Base-by-base conservation (phyloP, 2,329 filamentous ascomycete species). In the Penicillium sp. region DNA sequence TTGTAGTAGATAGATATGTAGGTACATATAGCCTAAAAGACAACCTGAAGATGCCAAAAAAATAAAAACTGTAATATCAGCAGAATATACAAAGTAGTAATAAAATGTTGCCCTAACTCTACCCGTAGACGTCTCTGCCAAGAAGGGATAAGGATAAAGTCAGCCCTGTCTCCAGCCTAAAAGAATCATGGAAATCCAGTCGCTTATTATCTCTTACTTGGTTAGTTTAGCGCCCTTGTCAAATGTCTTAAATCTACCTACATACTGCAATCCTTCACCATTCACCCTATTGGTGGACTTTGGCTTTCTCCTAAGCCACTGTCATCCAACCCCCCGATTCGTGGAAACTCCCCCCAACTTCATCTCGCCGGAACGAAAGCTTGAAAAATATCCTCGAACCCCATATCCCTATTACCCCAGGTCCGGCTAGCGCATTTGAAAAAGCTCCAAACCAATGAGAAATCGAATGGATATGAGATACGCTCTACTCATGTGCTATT, bases 341-440 rank as follows among this genome's bases (percentile, higher is more conserved):
- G 70, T 71, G 70, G 70, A 69, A 71, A 62, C 54, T 53, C 21
- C 37, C 37, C 38, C 45, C 46, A n/a, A 46, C 49, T 46, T 35
- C 53, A 43, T 60, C 43, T 40, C 54, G 31, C 62, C 60, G 62
- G 53, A 61, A 53, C 25, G 35, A 54, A 42, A 54, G n/a, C 43
- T 49, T 25, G 21, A 55, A 68, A 68, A 67, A 71, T 65, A 69
- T 71, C 69, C 69, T 71, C 68, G 67, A 71, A 71, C 70, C 65
- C 63, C 61, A 62, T 63, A 66, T 64, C 59, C 59, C 46, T 50
- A 54, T 62, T 69, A 64, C 66, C 65, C 66, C 64, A 63, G 58
- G 56, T 58, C 50, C 42, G 25, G 29, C 33, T 25, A n/a, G 42
- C 33, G 40, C 27, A 29, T 49, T 35, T 31, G 42, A 47, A 21